Percentiles rank a stretch among this genome's conserved stretches.
These are phyloP conservation scores for Pestalotiopsis sp. DNA, from an alignment of 2,329 filamentous ascomycete species.

Conservation along the genomic window DNA sequence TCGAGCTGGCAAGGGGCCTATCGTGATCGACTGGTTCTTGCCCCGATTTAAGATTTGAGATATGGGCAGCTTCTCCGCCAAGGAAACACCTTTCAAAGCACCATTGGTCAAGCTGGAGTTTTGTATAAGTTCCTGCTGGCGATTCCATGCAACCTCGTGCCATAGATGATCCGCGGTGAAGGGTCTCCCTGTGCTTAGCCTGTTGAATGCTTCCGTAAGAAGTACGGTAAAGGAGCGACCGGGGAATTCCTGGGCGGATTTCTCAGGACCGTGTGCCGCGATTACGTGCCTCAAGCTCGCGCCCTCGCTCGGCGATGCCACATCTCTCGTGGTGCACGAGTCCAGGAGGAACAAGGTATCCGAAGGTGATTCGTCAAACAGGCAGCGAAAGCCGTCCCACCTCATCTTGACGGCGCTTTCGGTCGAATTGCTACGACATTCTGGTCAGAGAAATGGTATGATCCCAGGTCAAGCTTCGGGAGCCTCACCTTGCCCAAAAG, in stretches of 20 bases:
- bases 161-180: slow-evolving; percentile 61
- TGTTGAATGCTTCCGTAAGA: slow-evolving; percentile 57
- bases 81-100: slow-evolving; percentile 37
- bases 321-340: slow-evolving; percentile 60
- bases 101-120: slow-evolving; percentile 50
- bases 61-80: slow-evolving; percentile 46
- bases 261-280: slow-evolving; percentile 61
- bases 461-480: slow-evolving; percentile 16
- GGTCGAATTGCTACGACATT: slow-evolving; percentile 51
- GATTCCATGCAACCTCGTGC: slow-evolving; percentile 54
- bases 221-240: slow-evolving; percentile 62
- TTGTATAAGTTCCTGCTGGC: slow-evolving; percentile 48
- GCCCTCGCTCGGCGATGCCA: slow-evolving; percentile 48
- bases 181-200: slow-evolving; percentile 53
- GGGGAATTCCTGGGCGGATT: slow-evolving; percentile 45
- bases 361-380: slow-evolving; percentile 65
- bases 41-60: slow-evolving; percentile 60
- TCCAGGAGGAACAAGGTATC: slow-evolving; percentile 67
- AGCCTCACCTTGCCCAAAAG: slow-evolving; percentile 67
- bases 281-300: slow-evolving; percentile 65
- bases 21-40: slow-evolving; percentile 54
- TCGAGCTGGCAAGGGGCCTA: slow-evolving; percentile 49
- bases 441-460: slow-evolving; percentile 37
- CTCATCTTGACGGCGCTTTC: slow-evolving; percentile 64
- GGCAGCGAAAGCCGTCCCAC: slow-evolving; percentile 65